Evolutionary conservation across 2,329 filamentous ascomycete species (phyloP).

Genomic region (Fusarium clavum): DNA sequence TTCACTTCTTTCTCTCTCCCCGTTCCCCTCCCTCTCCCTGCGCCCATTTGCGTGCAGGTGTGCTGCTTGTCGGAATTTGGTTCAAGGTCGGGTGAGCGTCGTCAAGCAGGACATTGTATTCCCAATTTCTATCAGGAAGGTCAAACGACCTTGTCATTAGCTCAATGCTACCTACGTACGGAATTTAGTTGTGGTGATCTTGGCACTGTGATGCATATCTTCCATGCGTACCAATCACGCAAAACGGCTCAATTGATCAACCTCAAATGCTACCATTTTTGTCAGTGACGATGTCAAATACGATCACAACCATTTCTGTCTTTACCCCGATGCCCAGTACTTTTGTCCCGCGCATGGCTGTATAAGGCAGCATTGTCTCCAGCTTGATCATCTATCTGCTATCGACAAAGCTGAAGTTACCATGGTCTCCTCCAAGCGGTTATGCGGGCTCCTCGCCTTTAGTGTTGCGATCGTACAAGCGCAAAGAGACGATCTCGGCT

Average conservation of each 20-base stretch:
- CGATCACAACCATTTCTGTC: background rate
- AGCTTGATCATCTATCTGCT: rapidly evolving
- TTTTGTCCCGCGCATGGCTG: background rate
- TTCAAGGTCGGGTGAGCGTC: no score
- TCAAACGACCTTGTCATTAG: background rate
- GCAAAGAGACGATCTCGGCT: slow-evolving; percentile 49
- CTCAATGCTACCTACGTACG: background rate
- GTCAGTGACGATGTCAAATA: background rate
- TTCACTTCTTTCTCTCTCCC: no score
- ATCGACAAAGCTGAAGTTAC: background rate
- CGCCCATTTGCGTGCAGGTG: no score
- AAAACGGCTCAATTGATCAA: background rate
- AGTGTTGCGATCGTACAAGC: background rate
- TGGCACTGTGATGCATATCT: background rate
- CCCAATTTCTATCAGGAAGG: background rate
- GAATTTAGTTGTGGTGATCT: background rate
- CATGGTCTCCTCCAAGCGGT: slow-evolving; percentile 12
- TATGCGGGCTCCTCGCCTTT: background rate
- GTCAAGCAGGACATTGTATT: no score
- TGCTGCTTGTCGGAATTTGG: no score
- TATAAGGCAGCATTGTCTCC: background rate
- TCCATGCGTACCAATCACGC: slow-evolving; percentile 2
- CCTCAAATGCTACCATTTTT: background rate
- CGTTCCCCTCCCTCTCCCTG: no score
- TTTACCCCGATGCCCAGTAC: background rate